Evolutionary conservation across 108 stramenopile genomes (phyloP).

Genomic region (Pseudonitzschia delicatissima): DNA sequence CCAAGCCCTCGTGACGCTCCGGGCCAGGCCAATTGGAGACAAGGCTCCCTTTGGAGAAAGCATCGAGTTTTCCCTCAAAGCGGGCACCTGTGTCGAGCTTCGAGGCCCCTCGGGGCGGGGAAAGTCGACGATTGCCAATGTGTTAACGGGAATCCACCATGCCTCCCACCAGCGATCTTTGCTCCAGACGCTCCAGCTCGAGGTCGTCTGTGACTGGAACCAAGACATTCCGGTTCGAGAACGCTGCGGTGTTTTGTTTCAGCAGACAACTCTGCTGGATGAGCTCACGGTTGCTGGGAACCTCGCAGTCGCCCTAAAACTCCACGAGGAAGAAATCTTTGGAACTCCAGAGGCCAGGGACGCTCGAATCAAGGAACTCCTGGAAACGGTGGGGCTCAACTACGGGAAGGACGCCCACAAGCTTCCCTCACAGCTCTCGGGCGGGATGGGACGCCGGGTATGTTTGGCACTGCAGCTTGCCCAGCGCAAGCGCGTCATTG

Average conservation of each 20-base stretch:
- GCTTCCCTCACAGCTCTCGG: conserved; percentile 62
- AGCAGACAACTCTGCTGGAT: conserved; percentile 79
- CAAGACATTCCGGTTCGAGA: conserved; percentile 41
- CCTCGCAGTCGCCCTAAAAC: conserved; percentile 56
- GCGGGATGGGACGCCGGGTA: conserved; percentile 84
- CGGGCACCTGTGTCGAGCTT: conserved; percentile 55
- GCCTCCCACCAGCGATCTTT: conserved; percentile 13
- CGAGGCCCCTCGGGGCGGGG: conserved; percentile 56
- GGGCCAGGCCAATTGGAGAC: conserved; percentile 20
- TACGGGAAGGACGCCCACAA: conserved; percentile 67
- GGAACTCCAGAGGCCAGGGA: background rate
- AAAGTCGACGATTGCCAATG: conserved; percentile 67
- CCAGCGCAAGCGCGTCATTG: conserved; percentile 74
- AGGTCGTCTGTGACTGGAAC: conserved; percentile 51
- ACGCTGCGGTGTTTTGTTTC: conserved; percentile 76
- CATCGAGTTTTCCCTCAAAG: conserved; percentile 51
- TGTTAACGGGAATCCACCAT: conserved; percentile 46
- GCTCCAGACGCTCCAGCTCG: conserved; percentile 39
- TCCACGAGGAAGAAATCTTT: conserved; percentile 17
- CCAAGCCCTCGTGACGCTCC: conserved; percentile 13
- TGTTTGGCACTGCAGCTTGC: conserved; percentile 76
- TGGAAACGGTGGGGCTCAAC: conserved; percentile 73
- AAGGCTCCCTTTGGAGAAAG: conserved; percentile 68
- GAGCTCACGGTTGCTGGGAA: conserved; percentile 77
- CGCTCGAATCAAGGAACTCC: conserved; percentile 47